Evolutionary conservation across 1,284 basidiomycete species (phyloP).

Genomic region (Malassezia vespertilionis): DNA sequence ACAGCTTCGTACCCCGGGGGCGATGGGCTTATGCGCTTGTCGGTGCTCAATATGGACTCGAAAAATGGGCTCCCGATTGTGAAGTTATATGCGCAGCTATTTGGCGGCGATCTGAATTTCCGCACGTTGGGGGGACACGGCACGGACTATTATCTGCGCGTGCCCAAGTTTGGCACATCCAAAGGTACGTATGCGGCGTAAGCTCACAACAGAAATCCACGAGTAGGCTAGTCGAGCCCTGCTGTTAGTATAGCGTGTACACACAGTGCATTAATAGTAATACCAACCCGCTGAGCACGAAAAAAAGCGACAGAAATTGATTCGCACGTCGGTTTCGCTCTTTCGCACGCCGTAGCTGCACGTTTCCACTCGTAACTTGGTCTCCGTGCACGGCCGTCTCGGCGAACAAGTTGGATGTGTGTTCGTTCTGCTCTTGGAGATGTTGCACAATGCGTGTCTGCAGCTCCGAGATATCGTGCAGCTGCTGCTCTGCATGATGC

Average conservation of each 20-base stretch:
- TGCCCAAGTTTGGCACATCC: conserved; percentile 14
- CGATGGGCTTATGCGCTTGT: conserved; percentile 16
- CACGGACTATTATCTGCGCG: conserved; percentile 15
- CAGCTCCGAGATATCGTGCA: conserved; percentile 77
- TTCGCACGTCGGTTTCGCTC: conserved; percentile 69
- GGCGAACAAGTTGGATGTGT: conserved; percentile 76
- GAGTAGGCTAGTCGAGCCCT: conserved; percentile 14
- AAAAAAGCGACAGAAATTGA: conserved; percentile 70
- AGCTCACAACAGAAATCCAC: conserved; percentile 1
- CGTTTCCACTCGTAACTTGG: conserved; percentile 73
- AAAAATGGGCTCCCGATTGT: conserved; percentile 14
- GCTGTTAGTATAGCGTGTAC: conserved; percentile 10
- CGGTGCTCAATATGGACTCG: conserved; percentile 13
- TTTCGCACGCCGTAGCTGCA: conserved; percentile 69
- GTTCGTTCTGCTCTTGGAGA: conserved; percentile 72
- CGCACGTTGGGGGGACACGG: conserved; percentile 12
- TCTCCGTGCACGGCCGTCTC: conserved; percentile 73
- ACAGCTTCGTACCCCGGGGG: conserved; percentile 6
- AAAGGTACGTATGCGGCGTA: neutral
- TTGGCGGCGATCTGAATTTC: conserved; percentile 15
- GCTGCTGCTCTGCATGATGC: conserved; percentile 71
- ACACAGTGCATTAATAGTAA: conserved; percentile 68
- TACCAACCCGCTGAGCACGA: conserved; percentile 72
- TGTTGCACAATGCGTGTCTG: conserved; percentile 79
- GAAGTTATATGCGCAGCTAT: conserved; percentile 13